These are phyloP conservation scores for Solanum lycopersicoides DNA, from an alignment of 257 asterid genomes.

Conservation along the genomic window DNA sequence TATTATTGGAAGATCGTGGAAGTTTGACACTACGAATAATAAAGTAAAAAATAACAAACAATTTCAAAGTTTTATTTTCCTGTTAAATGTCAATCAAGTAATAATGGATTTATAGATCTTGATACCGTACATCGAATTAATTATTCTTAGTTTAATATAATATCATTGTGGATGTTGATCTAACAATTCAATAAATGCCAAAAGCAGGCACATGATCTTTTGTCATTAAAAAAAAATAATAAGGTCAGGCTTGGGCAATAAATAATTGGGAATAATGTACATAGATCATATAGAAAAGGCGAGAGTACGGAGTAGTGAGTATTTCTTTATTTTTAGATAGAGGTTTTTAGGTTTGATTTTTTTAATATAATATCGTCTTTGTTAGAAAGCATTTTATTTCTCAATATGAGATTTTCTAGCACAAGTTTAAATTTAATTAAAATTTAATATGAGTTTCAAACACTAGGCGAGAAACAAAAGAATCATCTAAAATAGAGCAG, in stretches of 20 bases:
- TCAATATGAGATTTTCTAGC: rapidly evolving
- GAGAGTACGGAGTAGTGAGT: no score
- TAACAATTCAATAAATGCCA: background rate
- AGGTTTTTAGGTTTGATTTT: rapidly evolving
- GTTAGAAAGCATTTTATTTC: rapidly evolving
- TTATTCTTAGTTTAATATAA: background rate
- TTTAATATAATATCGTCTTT: rapidly evolving
- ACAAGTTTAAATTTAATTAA: no score
- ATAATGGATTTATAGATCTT: background rate
- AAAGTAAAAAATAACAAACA: background rate
- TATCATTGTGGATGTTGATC: background rate
- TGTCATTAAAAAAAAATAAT: background rate
- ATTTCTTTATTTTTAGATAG: no score
- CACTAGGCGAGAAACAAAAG: no score
- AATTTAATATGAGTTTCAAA: no score
- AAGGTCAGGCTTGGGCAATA: background rate
- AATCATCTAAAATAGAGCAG: background rate
- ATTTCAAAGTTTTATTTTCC: background rate
- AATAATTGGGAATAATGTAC: background rate
- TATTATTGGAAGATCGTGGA: background rate
- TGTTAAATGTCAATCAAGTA: background rate
- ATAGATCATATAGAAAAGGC: background rate
- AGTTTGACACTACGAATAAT: background rate
- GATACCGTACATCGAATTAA: background rate
- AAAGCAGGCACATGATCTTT: background rate